Evolutionary conservation across 129 eudicot genomes (phyloP), one percentile per base, ranked within the genome.

Genomic region (Scalesia atractyloides): DNA sequence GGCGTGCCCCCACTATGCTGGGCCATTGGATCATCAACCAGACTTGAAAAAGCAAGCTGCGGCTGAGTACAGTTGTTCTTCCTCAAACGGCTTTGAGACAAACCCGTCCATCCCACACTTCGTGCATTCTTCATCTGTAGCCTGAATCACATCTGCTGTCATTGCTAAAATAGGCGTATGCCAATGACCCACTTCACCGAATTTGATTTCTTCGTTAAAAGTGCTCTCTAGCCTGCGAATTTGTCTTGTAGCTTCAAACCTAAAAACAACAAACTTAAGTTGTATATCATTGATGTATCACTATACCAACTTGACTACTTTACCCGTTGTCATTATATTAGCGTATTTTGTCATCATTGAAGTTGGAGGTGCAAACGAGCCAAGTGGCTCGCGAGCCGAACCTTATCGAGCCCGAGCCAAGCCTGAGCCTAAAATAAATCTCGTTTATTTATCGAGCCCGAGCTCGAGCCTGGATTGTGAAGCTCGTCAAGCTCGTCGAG

Each of bases 61-160:
- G 30, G 91, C 93, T 10, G 80, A 75, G 70, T 90, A 94, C 9
- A 94, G 86, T 14, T 86, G 87, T 56, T 78, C 88, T 66, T 86
- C 96, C 47, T 84, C 89, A 22, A 94, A 90, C 13, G 98, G 98
- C 57, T 94, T 94, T 1, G 96, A 79, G 13, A 94, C 96, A 65
- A 84, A 94, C 44, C 82, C 98, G 71, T 94, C 97, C 97, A 94
- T 94, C 20, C 97, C 98, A 75, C 91, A 76, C 66, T 94, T 78
- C 51, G 68, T 51, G 83, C 97, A 88, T 64, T 84, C 74, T 60
- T 90, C 97, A 57, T 86, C 85, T 8, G 89, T 88, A 24, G 96
- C 96, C 68, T 90, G 98, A 70, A 86, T 86, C 5, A 94, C 99
- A 76, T 94, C 97, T 7, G 94, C 99, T 13, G 99, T 94, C 99